Conservation (phyloP, 2,329 filamentous ascomycete species). For the Basipetospora chlamydospora region DNA sequence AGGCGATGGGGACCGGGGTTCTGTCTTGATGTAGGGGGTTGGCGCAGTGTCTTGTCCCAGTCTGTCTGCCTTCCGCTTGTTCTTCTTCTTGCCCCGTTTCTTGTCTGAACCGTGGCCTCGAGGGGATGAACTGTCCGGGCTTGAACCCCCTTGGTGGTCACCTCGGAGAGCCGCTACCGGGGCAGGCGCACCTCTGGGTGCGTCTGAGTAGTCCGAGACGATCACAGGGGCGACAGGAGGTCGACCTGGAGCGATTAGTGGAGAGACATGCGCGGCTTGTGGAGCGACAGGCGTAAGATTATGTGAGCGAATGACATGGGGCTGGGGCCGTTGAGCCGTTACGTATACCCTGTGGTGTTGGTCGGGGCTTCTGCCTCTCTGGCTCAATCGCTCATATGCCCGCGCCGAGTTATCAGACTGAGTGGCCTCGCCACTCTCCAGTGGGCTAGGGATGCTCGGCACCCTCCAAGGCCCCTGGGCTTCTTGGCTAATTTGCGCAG, state of each 20-base stretch:
- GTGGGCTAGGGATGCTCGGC: neutral
- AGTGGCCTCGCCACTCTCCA: constrained; percentile 20
- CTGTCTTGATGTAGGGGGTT: constrained; percentile 45
- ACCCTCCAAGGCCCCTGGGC: neutral
- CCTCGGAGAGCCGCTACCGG: constrained; percentile 44
- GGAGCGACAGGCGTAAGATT: constrained; percentile 61
- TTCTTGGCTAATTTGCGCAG: neutral
- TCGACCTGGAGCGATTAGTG: constrained; percentile 28
- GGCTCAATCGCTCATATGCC: too few relatives aligned
- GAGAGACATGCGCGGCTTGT: constrained; percentile 56
- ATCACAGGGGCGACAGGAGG: constrained; percentile 8
- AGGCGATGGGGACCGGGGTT: constrained; percentile 50
- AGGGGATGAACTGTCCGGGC: constrained; percentile 42
- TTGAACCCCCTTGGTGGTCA: constrained; percentile 32
- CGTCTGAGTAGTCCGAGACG: constrained; percentile 7
- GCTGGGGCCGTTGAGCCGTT: constrained; percentile 21
- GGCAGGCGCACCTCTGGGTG: constrained; percentile 22
- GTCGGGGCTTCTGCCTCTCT: too few relatives aligned
- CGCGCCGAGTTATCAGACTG: constrained; percentile 25
- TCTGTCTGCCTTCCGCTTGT: constrained; percentile 35
- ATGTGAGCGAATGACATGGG: constrained; percentile 57
- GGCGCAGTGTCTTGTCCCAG: constrained; percentile 30
- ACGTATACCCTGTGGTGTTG: too few relatives aligned
- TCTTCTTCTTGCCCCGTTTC: constrained; percentile 35
- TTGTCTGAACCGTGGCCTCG: constrained; percentile 34